phyloP scores from a whole-genome alignment of 1,284 basidiomycete species.

The Leccinum fallax region DNA sequence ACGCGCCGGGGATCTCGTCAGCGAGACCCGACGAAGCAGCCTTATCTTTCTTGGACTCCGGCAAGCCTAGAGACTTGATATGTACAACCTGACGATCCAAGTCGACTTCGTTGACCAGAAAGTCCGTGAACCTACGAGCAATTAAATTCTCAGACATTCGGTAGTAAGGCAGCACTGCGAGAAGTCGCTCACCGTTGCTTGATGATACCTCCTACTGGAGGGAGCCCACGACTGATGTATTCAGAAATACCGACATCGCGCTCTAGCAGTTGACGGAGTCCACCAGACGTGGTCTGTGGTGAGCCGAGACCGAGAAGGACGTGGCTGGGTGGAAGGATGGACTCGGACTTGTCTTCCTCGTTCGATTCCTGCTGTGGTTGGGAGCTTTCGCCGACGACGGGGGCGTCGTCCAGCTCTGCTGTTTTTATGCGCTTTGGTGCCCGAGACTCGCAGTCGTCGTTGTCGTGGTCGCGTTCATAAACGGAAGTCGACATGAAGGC shows the following conservation, averaged over 20 bases:
- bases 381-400: constrained; percentile 6
- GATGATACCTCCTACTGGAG: constrained; percentile 86
- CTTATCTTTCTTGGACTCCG: constrained; percentile 50
- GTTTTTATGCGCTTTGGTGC: constrained; percentile 60
- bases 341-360: constrained; percentile 24
- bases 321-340: constrained; percentile 74
- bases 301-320: constrained; percentile 58
- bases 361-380: constrained; percentile 7
- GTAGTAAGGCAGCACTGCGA: constrained; percentile 7
- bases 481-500: constrained; percentile 35
- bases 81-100: constrained; percentile 78
- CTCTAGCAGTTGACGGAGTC: constrained; percentile 66
- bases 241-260: constrained; percentile 90
- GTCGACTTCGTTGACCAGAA: constrained; percentile 89
- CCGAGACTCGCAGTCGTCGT: constrained; percentile 45
- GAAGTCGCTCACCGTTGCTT: constrained; percentile 77
- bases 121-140: constrained; percentile 84
- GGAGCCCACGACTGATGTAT: constrained; percentile 74
- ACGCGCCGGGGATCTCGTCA: constrained; percentile 7
- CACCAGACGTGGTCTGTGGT: constrained; percentile 50
- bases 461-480: constrained; percentile 50
- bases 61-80: constrained; percentile 74
- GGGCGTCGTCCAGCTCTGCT: constrained; percentile 34
- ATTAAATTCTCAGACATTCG: constrained; percentile 7
- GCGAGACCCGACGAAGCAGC: constrained; percentile 14